These are phyloP conservation scores for Wickerhamomyces sp. DNA, from an alignment of 1,139 yeast genomes.

Conservation along the genomic window DNA sequence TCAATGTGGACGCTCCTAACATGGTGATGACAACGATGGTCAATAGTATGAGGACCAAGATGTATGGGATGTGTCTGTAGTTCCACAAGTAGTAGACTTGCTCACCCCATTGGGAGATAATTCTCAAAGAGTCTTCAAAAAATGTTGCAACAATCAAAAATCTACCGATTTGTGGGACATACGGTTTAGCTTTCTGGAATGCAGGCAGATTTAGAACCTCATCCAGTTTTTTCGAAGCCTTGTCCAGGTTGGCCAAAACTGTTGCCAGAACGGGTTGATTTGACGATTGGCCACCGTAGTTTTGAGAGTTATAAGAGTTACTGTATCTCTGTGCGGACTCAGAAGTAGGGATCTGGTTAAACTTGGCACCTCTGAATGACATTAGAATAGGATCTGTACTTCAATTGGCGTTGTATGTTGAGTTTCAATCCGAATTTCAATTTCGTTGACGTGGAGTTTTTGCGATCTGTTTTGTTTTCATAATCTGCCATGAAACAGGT, in stretches of 20 bases:
- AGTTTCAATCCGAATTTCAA: no score
- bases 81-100: slow-evolving; percentile 82
- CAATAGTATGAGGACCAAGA: slow-evolving; percentile 71
- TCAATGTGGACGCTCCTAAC: slow-evolving; percentile 67
- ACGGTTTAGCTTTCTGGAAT: slow-evolving; percentile 47
- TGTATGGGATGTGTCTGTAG: slow-evolving; percentile 74
- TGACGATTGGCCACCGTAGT: slow-evolving; percentile 7
- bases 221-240: slow-evolving; percentile 28
- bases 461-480: no score
- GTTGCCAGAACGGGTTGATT: slow-evolving; percentile 6
- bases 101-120: slow-evolving; percentile 84
- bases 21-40: slow-evolving; percentile 60
- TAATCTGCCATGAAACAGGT: no score
- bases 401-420: no score
- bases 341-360: slow-evolving; percentile 20
- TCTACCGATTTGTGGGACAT: slow-evolving; percentile 83
- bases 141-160: slow-evolving; percentile 92
- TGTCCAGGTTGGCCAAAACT: slow-evolving; percentile 17
- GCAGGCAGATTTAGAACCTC: slow-evolving; percentile 33
- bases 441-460: no score
- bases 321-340: slow-evolving; percentile 5
- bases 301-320: no score
- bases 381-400: slow-evolving; percentile 8
- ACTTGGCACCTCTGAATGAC: slow-evolving; percentile 25
- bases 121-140: slow-evolving; percentile 83